phyloP scores from a whole-genome alignment of 768 basidiomycete genomes.

The Boletus coccyginus region DNA sequence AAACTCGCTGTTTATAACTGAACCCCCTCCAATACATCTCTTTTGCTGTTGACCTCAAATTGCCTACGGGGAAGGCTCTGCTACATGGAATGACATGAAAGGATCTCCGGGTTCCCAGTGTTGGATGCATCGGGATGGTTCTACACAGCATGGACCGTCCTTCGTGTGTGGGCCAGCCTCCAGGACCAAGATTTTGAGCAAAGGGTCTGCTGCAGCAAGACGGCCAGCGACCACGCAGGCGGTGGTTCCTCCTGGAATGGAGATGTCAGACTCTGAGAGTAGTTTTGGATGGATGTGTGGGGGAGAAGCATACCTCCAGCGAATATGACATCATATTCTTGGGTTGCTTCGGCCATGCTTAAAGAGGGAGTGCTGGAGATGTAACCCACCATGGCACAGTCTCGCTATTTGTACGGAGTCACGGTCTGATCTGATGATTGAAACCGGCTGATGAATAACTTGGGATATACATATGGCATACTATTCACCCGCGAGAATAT shows the following conservation, averaged over 20 bases:
- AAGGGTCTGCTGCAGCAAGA: conserved; percentile 25
- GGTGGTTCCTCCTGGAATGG: conserved; percentile 33
- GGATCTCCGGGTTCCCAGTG: too few relatives aligned
- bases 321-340: conserved; percentile 46
- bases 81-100: too few relatives aligned
- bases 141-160: conserved; percentile 1
- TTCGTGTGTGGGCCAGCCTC: conserved; percentile 28
- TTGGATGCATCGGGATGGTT: too few relatives aligned
- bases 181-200: conserved; percentile 26
- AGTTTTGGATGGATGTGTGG: not conserved
- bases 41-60: too few relatives aligned
- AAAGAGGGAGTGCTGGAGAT: not conserved
- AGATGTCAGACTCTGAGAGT: not conserved
- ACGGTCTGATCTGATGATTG: not conserved
- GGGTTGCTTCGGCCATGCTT: conserved; percentile 7
- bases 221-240: conserved; percentile 33
- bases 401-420: conserved; percentile 1
- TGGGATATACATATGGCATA: not conserved
- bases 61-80: too few relatives aligned
- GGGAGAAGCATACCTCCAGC: not conserved
- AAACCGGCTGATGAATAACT: too few relatives aligned
- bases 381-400: not conserved
- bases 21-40: too few relatives aligned
- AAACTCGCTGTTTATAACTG: too few relatives aligned
- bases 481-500: too few relatives aligned